phyloP scores from a whole-genome alignment of 345 rosid species.

The Corchorus olitorius region DNA sequence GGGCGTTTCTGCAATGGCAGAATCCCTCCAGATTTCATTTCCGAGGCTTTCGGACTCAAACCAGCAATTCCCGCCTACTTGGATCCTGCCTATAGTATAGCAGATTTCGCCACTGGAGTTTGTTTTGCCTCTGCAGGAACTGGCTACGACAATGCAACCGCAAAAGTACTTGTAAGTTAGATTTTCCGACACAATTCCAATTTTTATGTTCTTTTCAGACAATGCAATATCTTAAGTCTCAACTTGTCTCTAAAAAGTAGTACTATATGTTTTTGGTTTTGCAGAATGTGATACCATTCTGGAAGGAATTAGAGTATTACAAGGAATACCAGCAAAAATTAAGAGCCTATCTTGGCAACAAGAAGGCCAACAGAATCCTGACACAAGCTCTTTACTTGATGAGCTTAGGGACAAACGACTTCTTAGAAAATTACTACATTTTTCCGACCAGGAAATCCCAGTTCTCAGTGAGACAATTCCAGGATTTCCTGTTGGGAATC shows the following conservation, averaged over 20 bases:
- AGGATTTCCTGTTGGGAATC: conserved; percentile 48
- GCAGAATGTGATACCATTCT: conserved; percentile 69
- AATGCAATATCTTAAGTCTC: too few relatives aligned
- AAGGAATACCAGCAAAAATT: conserved; percentile 50
- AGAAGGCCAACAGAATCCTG: conserved; percentile 34
- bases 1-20: conserved; percentile 64
- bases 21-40: conserved; percentile 53
- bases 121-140: conserved; percentile 67
- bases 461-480: conserved; percentile 36
- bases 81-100: conserved; percentile 45
- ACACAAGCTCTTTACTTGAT: conserved; percentile 44
- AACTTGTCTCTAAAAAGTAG: too few relatives aligned
- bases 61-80: conserved; percentile 57
- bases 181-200: too few relatives aligned
- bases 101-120: conserved; percentile 57
- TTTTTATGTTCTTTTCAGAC: too few relatives aligned
- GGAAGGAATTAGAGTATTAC: conserved; percentile 59
- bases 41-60: conserved; percentile 58
- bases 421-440: conserved; percentile 60
- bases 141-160: conserved; percentile 57
- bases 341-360: conserved; percentile 41
- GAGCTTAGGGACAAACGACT: conserved; percentile 72
- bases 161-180: conserved; percentile 50
- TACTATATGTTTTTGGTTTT: background rate
- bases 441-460: conserved; percentile 38